Evolutionary conservation across 2,329 filamentous ascomycete species (phyloP), one percentile per base, ranked within the genome.

Genomic region (Xylariaceae sp.): DNA sequence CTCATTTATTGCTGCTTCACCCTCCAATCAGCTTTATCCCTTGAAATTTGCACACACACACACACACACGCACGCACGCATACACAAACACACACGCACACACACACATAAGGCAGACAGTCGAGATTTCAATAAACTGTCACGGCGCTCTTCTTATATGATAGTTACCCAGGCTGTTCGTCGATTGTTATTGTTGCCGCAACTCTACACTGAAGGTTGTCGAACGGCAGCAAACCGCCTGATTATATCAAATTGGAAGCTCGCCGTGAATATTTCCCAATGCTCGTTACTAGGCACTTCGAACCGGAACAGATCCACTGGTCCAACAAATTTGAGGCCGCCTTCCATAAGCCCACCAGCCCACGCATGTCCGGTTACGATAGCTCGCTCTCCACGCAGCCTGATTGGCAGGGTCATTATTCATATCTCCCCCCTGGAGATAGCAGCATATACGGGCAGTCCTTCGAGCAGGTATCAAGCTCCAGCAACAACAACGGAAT

Each of bases 321-420:
- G 80, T 75, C 76, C 61, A 75, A 70, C 74, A 81, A 79, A 71
- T 75, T 77, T 67, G 75, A 77, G 66, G 71, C 73, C 61, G 65
- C 71, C 54, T 71, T 74, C 61, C 71, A 72, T 64, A 76, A 76
- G 62, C 65, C 73, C 53, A 69, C 74, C 57, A 72, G 73, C 64
- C 70, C 76, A 75, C 80, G 79, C 71, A 83, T 83, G 80, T 80
- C 80, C 73, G 79, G 76, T 65, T 80, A 77, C 71, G 75, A 78
- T 65, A 65, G 74, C 57, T 74, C 76, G 62, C 69, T 78, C 69
- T 75, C 77, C 64, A 75, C 78, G 65, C 77, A 79, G 72, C 73
- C 78, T 63, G 77, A 79, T 70, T 82, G 80, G 80, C 78, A 79
- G 68, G 76, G 75, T 57, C 76, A 79, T 67, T 79, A 79, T 67